Evolutionary conservation across 1,284 basidiomycete species (phyloP).

Genomic region (Phaffia rhodozyma): DNA sequence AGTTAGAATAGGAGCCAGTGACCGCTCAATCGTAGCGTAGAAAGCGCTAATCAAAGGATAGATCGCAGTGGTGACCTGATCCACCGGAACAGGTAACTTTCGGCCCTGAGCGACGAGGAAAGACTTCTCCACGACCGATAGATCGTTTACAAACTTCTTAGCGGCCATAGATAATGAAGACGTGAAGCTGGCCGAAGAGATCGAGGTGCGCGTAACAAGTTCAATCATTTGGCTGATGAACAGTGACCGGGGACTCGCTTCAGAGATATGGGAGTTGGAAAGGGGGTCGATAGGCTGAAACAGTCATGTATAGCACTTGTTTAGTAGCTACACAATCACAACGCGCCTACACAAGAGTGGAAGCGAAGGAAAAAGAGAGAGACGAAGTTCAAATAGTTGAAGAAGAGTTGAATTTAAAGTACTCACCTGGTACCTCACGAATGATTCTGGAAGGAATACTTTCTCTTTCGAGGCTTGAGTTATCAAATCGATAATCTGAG

Average conservation of each 20-base stretch:
- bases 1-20: background rate
- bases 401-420: background rate
- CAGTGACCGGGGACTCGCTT: background rate
- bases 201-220: slow-evolving; percentile 9
- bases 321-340: no score
- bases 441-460: background rate
- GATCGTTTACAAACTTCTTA: slow-evolving; percentile 7
- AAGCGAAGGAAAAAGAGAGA: background rate
- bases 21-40: slow-evolving; percentile 1
- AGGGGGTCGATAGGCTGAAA: slow-evolving; percentile 25
- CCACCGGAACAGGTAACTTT: slow-evolving; percentile 7
- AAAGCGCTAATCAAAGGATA: slow-evolving; percentile 12
- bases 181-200: background rate
- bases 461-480: no score
- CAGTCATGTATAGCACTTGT: background rate
- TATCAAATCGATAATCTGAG: no score
- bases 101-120: slow-evolving; percentile 14
- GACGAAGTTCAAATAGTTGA: no score
- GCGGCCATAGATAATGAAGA: background rate
- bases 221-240: slow-evolving; percentile 10
- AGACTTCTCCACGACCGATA: slow-evolving; percentile 14
- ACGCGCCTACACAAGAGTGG: no score
- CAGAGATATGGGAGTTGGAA: slow-evolving; percentile 24
- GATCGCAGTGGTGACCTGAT: slow-evolving; percentile 4
- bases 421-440: slow-evolving; percentile 11